Evolutionary conservation across 148 eudicot genomes (phyloP), one percentile per base, ranked within the genome.

Genomic region (Polygonum maritimum): DNA sequence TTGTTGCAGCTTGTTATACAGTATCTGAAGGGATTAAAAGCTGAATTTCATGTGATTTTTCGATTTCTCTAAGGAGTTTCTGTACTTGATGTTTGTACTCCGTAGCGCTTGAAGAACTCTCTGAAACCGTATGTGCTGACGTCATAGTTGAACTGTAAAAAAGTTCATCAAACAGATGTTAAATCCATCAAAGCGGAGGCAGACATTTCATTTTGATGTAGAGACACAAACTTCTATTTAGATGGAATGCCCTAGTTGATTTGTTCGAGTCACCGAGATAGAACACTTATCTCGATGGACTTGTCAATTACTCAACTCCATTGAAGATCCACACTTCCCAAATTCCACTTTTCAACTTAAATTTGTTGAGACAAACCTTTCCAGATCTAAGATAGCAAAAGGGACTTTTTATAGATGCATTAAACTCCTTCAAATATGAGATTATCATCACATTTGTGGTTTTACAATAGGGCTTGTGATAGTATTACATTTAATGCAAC

Each of bases 91-190:
- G 85, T 75, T 71, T 54, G 80, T 48, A 89, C 51, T 19, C 87
- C 83, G 58, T 91, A 80, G 45, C 92, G 90, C 81, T 89, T 91
- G 89, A 91, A 89, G 54, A 81, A 89, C 79, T 91, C 97, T 83
- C 88, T 84, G 76, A 91, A 91, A 70, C 98, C 98, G 69, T 93
- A 93, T 44, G 88, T 71, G 81, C 98, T 93, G 52, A 82, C 74
- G 48, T 93, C 98, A 75, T 91, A 85, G 82, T 83, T 89, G 84
- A 88, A 93, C 98, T 93, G 89, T n/a, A 2, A 74, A 22, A 7
- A 60, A 10, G 33, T 63, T 18, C 22, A 69, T 19, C 22, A 71
- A 63, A 78, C 60, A 69, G 38, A 65, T 60, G 58, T 35, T 16
- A 31, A 31, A 72, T 55, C 12, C 44, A 63, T 49, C 44, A 6